Conservation (phyloP, 768 basidiomycete species). For the Psilocybe cubensis region DNA sequence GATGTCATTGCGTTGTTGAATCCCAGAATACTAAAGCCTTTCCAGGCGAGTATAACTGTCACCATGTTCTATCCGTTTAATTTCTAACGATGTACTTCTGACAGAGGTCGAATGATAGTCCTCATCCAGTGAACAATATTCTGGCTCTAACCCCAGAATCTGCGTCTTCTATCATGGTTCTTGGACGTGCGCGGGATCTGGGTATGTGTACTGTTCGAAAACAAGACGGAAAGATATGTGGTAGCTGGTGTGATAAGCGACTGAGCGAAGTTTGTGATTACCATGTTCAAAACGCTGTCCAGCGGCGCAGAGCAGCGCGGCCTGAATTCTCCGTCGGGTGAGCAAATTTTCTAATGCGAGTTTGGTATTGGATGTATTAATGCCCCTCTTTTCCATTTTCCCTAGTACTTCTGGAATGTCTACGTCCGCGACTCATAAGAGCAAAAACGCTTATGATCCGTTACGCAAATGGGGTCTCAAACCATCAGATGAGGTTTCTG, state of each 20-base stretch:
- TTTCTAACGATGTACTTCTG: constrained; percentile 2
- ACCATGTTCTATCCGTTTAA: background rate
- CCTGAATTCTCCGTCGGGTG: constrained; percentile 89
- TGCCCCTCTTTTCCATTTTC: background rate
- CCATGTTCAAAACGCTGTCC: constrained; percentile 83
- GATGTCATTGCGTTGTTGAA: constrained; percentile 91
- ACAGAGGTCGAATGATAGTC: constrained; percentile 54
- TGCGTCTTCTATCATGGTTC: constrained; percentile 76
- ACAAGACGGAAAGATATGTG: constrained; percentile 81
- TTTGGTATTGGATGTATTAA: background rate
- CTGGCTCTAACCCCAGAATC: constrained; percentile 88
- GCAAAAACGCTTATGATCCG: constrained; percentile 66
- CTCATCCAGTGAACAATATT: constrained; percentile 80
- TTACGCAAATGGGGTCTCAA: constrained; percentile 76
- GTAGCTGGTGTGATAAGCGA: constrained; percentile 91
- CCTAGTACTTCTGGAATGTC: constrained; percentile 80
- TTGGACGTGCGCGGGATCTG: constrained; percentile 87
- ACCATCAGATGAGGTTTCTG: constrained; percentile 45
- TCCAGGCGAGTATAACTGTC: constrained; percentile 56
- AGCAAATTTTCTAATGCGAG: constrained; percentile 25
- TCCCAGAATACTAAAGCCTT: constrained; percentile 84
- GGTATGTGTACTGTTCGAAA: constrained; percentile 82
- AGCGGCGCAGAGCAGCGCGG: constrained; percentile 71
- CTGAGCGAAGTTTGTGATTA: constrained; percentile 89
- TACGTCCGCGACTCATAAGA: constrained; percentile 49